These are phyloP conservation scores for Daldinia grandis DNA, from an alignment of 495 filamentous ascomycete genomes.

Conservation along the genomic window DNA sequence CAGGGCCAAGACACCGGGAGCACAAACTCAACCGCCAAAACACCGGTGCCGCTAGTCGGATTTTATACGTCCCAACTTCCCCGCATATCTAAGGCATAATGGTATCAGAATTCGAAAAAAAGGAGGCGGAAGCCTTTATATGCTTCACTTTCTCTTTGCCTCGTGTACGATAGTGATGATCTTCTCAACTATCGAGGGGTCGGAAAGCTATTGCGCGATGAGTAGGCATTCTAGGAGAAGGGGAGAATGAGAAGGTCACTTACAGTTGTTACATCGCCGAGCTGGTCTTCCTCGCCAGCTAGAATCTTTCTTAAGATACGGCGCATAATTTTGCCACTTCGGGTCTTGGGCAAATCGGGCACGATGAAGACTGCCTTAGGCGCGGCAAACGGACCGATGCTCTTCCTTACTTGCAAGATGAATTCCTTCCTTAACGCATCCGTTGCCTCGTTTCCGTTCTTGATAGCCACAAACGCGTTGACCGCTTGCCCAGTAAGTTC, in stretches of 20 bases:
- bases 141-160: constrained; percentile 56
- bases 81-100: constrained; percentile 23
- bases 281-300: constrained; percentile 93
- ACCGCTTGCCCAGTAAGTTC: constrained; percentile 96
- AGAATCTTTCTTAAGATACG: constrained; percentile 97
- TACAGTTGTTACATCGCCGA: constrained; percentile 93
- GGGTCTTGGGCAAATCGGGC: constrained; percentile 93
- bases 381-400: constrained; percentile 95
- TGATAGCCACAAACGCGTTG: constrained; percentile 94
- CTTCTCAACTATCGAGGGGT: constrained; percentile 86
- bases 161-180: constrained; percentile 85
- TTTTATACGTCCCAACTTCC: constrained; percentile 14
- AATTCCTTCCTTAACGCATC: constrained; percentile 93
- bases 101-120: constrained; percentile 25
- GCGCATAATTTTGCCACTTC: constrained; percentile 98
- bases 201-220: constrained; percentile 70
- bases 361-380: constrained; percentile 93
- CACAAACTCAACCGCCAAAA: constrained; percentile 3
- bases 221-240: constrained; percentile 48
- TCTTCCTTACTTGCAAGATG: constrained; percentile 92
- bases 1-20: constrained; percentile 1
- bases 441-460: constrained; percentile 79
- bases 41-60: not conserved
- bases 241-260: constrained; percentile 47
- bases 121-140: constrained; percentile 8